phyloP scores from a whole-genome alignment of 345 rosid genomes.

The Linum trigynum region DNA sequence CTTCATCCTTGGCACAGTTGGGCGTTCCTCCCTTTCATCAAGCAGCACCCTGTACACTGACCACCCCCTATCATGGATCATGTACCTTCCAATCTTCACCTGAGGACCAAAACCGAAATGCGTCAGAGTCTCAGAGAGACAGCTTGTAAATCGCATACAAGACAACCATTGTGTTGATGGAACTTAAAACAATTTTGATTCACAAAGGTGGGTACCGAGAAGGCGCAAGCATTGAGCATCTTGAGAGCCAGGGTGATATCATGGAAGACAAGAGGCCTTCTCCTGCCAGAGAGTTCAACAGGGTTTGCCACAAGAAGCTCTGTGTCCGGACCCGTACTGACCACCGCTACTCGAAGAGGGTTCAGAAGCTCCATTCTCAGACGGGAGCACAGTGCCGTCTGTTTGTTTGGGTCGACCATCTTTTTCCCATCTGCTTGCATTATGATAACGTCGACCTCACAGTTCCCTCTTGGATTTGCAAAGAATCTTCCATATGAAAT shows the following conservation, averaged over 20 bases:
- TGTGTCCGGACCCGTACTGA: conserved; percentile 53
- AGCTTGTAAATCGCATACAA: background rate
- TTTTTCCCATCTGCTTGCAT: conserved; percentile 59
- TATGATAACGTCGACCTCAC: conserved; percentile 50
- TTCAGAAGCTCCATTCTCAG: conserved; percentile 48
- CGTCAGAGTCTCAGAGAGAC: too few relatives aligned
- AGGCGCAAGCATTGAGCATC: conserved; percentile 32
- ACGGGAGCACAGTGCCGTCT: conserved; percentile 48
- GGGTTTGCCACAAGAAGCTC: conserved; percentile 73
- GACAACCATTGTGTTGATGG: background rate
- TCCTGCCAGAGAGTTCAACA: conserved; percentile 58
- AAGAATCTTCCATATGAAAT: conserved; percentile 59
- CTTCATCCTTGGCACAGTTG: conserved; percentile 33
- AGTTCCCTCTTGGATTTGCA: conserved; percentile 31
- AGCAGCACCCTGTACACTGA: conserved; percentile 32
- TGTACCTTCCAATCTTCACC: conserved; percentile 60
- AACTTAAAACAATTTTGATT: too few relatives aligned
- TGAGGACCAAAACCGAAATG: conserved; percentile 12
- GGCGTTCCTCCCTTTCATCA: conserved; percentile 39
- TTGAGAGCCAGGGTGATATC: conserved; percentile 56
- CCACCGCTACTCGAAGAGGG: conserved; percentile 54
- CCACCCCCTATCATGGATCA: conserved; percentile 50
- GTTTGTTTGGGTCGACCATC: conserved; percentile 47
- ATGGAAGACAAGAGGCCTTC: conserved; percentile 60
- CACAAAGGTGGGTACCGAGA: conserved; percentile 35